Evolutionary conservation across 768 basidiomycete genomes (phyloP), one percentile per base, ranked within the genome.

Genomic region (Boletus speciosus): DNA sequence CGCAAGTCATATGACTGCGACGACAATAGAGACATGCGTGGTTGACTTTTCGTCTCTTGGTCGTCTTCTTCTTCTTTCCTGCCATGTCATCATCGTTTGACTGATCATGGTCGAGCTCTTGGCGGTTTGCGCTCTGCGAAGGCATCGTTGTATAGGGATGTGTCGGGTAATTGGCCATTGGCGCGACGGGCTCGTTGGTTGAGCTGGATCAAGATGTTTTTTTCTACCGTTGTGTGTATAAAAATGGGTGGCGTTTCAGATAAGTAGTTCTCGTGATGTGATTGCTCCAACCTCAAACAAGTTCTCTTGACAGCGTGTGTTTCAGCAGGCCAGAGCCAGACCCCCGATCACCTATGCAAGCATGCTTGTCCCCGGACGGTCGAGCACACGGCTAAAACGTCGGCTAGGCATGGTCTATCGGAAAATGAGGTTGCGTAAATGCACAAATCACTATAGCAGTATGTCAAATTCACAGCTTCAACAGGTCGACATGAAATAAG

Each of bases 1-100:
- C 90, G 74, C 90, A 92, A 8, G 88, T 90, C 90, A 93, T 90
- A 81, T 90, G 90, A 77, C 90, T 93, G 56, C 91, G 77, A 67
- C 93, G 80, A 73, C 93, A 97, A 71, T 95, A 97, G 40, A 97
- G 75, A 68, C 93, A 97, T 6, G 94, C 93, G 73, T 94, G 92
- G 69, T 92, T 92, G 54, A 92, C 90, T 69, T 94, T 94, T 52
- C 90, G 75, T 58, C 91, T 75, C 72, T 89, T 90, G 11, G 82
- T 64, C 27, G 64, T 58, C 54, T 76, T 75, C 63, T 72, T 74
- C 70, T 75, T 79, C 66, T 71, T 74, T 10, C 65, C 65, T 19
- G 63, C 59, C 38, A 57, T 58, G 19, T 68, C 66, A 31, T 71
- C 64, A 29, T 71, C 75, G 57, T 72, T 72, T 6, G 58, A 56